Percentiles rank a stretch among this genome's conserved stretches.
phyloP scores from a whole-genome alignment of 306 rosid species.

The Psophocarpus tetragonolobus region DNA sequence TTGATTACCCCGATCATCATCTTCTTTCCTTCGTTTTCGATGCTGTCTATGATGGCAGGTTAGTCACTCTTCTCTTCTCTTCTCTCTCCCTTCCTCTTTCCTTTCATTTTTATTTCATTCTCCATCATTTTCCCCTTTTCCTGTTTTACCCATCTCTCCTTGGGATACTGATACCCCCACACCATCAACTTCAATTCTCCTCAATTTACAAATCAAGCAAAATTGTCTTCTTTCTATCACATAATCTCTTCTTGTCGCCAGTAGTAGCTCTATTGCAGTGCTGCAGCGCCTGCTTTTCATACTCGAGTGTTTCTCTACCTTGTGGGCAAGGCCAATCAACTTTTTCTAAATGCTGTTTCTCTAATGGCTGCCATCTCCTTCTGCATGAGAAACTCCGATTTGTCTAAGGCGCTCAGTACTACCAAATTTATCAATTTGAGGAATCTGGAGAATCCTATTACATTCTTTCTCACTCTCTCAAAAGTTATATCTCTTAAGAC shows the following conservation, averaged over 20 bases:
- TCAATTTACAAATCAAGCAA: not conserved
- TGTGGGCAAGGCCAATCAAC: not conserved
- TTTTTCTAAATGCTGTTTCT: not conserved
- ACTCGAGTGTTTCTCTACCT: not conserved
- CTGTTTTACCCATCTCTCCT: too few species aligned
- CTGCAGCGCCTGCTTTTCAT: too few species aligned
- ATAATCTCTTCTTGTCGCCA: not conserved
- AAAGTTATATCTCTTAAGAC: not conserved
- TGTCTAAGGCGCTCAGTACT: not conserved
- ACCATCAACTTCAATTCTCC: not conserved
- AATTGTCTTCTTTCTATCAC: not conserved
- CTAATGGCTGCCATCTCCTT: not conserved
- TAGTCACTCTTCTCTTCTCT: not conserved
- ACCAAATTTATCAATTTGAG: not conserved
- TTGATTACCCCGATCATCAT: conserved; percentile 62
- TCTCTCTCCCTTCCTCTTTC: too few species aligned
- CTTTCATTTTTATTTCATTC: too few species aligned
- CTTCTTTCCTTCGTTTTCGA: conserved; percentile 83
- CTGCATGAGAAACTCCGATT: not conserved
- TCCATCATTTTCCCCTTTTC: too few species aligned
- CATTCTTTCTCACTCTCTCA: not conserved
- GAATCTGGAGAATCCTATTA: not conserved
- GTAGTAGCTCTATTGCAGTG: not conserved
- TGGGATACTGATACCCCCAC: too few species aligned
- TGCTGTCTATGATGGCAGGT: conserved; percentile 84